Base-by-base conservation (phyloP, 192 early-diverging fungal genomes). In the Diversispora epigaea region DNA sequence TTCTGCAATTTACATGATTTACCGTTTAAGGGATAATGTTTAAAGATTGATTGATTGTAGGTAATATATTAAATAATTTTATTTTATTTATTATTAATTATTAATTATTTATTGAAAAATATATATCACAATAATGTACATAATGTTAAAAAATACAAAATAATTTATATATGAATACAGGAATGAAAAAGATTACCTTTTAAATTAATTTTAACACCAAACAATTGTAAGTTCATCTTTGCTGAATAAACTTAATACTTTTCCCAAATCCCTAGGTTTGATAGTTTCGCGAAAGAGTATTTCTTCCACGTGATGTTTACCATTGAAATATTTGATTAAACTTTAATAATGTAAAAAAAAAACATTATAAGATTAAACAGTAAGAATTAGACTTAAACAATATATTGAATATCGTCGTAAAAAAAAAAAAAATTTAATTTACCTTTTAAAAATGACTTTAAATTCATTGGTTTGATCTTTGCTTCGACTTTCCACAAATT, bases 301-400 rank as follows among this genome's bases (percentile, higher is more conserved):
- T 73, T 95, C 93, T 74, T 94, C 93, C 6, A 93, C 81, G 75
- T 91, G 89, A 77, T 89, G 86, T 63, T 89, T 85, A 1, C 93
- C 93, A 78, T 89, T 85, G 76, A 94, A 89, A 71, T 95, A 94
- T 19, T 87, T 88, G 25, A 88, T 83, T 66, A 94, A 79, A 52
- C 89, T 90, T 73, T n/a, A 12, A 78, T 5, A 32, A 39, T 63
- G 45, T 40, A 21, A n/a, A n/a, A n/a, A n/a, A n/a, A n/a, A n/a
- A n/a, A n/a, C n/a, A n/a, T n/a, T n/a, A n/a, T n/a, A n/a, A 49
- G 4, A 40, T 40, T 60, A 63, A 76, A 47, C 8, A 11, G 21
- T 57, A 43, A 66, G 17, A 55, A 39, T 32, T 19, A 0, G 25
- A 43, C 49, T 19, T 11, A 46, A 17, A 9, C 58, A 46, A 5